Evolutionary conservation across 2,329 filamentous ascomycete genomes (phyloP), one percentile per base, ranked within the genome.

Genomic region (Trichoderma lentiforme): DNA sequence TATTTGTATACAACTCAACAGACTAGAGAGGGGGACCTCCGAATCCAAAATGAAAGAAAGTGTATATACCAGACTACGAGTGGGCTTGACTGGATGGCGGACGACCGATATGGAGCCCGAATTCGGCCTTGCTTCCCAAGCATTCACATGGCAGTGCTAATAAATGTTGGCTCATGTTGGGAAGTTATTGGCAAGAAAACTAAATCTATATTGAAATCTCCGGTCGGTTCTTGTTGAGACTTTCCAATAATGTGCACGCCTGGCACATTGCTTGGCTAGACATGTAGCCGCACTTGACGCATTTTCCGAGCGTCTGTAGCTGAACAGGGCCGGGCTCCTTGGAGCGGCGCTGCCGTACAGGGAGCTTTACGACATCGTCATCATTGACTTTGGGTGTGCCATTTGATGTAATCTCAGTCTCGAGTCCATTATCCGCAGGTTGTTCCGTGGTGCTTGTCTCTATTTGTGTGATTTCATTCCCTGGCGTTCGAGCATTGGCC

Each of bases 251-350:
- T 73, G 91, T 92, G 80, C 96, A 99, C 0, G 96, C 96, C 82
- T 99, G 97, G 82, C 96, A 99, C 51, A 98, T 89, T 34, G 89
- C 88, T 81, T 99, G 96, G 77, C 95, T 98, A 2, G 96, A 97
- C 81, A 99, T 92, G 80, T 98, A 99, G 15, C 96, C 96, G 77
- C 96, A 99, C 67, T 89, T 91, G 78, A 91, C 89, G 79, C 96
- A 99, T 74, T 90, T 91, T 2, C 95, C 93, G 76, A 98, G 87
- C 15, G 91, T 90, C 80, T 95, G 93, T 77, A 89, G 87, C n/a
- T 86, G 82, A 12, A 77, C 79, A 2, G 80, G 70, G 6, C 79
- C 67, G 57, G 75, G 74, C 73, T 78, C 77, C 75, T 76, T 80
- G 72, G 75, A 73, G 62, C 76, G 76, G 32, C 77, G 76, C 14